Evolutionary conservation across 768 basidiomycete species (phyloP).

Genomic region (Lepiota venenata): DNA sequence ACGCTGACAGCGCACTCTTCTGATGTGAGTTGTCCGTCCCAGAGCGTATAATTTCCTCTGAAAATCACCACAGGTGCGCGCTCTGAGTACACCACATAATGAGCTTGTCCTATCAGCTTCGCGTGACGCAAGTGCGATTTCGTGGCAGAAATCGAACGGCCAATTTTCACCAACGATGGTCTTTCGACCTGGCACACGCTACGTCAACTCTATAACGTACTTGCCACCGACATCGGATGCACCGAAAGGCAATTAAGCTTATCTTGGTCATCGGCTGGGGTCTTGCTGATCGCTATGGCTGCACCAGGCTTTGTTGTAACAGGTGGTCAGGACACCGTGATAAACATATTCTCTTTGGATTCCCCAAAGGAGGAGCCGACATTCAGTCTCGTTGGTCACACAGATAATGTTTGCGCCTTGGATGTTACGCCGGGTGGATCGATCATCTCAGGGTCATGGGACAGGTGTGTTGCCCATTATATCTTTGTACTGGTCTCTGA

Average conservation of each 20-base stretch:
- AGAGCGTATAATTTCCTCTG: slow-evolving; percentile 10
- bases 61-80: slow-evolving; percentile 64
- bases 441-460: slow-evolving; percentile 96
- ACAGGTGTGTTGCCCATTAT: slow-evolving; percentile 57
- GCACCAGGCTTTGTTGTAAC: slow-evolving; percentile 78
- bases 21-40: slow-evolving; percentile 21
- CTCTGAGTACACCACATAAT: slow-evolving; percentile 71
- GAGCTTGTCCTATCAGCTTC: slow-evolving; percentile 86
- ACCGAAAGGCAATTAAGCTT: slow-evolving; percentile 53
- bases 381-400: slow-evolving; percentile 84
- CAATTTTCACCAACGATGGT: slow-evolving; percentile 53
- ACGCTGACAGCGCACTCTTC: slow-evolving; percentile 27
- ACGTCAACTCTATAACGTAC: slow-evolving; percentile 80
- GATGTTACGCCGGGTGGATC: slow-evolving; percentile 65
- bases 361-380: slow-evolving; percentile 65
- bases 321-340: slow-evolving; percentile 85
- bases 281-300: slow-evolving; percentile 9
- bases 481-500: slow-evolving; percentile 1
- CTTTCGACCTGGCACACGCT: slow-evolving; percentile 65
- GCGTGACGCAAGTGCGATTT: slow-evolving; percentile 86
- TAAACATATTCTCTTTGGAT: slow-evolving; percentile 76
- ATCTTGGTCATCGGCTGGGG: slow-evolving; percentile 14
- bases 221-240: slow-evolving; percentile 65
- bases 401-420: slow-evolving; percentile 86
- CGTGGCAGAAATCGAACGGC: slow-evolving; percentile 62